These are phyloP conservation scores for Guyanaporus albipodus DNA, from an alignment of 768 basidiomycete genomes.

Conservation along the genomic window DNA sequence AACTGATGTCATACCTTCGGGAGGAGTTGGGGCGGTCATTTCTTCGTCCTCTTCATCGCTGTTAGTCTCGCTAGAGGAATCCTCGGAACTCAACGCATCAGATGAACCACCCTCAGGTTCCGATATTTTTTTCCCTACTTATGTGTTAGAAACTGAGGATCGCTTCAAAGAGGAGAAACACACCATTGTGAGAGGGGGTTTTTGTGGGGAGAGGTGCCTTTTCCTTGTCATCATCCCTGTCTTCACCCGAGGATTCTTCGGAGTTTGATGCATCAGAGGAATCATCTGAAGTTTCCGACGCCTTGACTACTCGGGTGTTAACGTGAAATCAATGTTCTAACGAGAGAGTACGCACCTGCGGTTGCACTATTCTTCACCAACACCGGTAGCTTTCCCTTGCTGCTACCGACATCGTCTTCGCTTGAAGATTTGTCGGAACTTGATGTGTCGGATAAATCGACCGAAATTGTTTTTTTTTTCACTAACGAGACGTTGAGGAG, in stretches of 20 bases:
- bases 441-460: slow-evolving; percentile 4
- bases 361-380: slow-evolving; percentile 42
- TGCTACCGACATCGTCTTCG: not conserved
- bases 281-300: not conserved
- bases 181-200: slow-evolving; percentile 34
- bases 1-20: slow-evolving; percentile 35
- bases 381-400: slow-evolving; percentile 15
- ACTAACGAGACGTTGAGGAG: not conserved
- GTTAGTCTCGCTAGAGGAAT: slow-evolving; percentile 10
- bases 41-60: slow-evolving; percentile 3
- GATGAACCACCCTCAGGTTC: slow-evolving; percentile 4
- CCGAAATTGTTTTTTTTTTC: slow-evolving; percentile 1
- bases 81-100: slow-evolving; percentile 7
- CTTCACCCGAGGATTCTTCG: slow-evolving; percentile 1
- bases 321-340: not conserved
- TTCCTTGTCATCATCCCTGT: not conserved
- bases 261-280: not conserved
- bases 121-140: not conserved
- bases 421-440: slow-evolving; percentile 14
- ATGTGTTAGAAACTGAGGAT: not conserved
- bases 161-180: not conserved
- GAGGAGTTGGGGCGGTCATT: slow-evolving; percentile 17
- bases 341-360: slow-evolving; percentile 19
- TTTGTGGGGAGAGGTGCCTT: slow-evolving; percentile 39
- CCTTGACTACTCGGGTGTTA: not conserved